phyloP scores from a whole-genome alignment of 169 alveolate genomes.

The Cytauxzoon felis region DNA sequence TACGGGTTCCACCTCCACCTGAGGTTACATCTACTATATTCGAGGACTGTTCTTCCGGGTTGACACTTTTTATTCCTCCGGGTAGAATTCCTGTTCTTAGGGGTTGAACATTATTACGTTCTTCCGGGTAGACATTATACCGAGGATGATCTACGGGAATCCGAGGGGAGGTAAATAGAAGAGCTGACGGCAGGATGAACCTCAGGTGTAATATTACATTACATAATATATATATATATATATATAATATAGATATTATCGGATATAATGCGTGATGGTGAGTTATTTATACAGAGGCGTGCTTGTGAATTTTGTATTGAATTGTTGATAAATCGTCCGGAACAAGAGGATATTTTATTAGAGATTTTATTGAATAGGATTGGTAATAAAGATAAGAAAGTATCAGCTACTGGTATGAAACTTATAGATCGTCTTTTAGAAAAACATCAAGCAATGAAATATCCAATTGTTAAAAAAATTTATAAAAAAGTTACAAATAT shows the following conservation, averaged over 20 bases:
- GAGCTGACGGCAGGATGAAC: too few relatives aligned
- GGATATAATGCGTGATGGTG: slow-evolving; percentile 49
- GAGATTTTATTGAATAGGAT: slow-evolving; percentile 21
- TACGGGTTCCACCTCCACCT: too few relatives aligned
- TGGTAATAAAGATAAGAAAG: slow-evolving; percentile 2
- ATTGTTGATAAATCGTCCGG: slow-evolving; percentile 58
- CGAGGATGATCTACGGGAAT: too few relatives aligned
- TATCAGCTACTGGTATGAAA: slow-evolving; percentile 43
- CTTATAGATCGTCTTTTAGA: slow-evolving; percentile 33
- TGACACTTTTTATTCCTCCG: too few relatives aligned
- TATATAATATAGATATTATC: slow-evolving; percentile 15
- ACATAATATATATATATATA: background rate
- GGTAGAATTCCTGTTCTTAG: too few relatives aligned
- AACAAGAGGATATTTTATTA: slow-evolving; percentile 52
- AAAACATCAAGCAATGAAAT: slow-evolving; percentile 47
- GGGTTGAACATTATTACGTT: too few relatives aligned
- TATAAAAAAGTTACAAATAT: slow-evolving; percentile 1
- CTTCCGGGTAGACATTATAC: too few relatives aligned
- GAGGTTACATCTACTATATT: too few relatives aligned
- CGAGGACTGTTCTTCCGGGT: too few relatives aligned
- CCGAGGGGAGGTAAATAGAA: too few relatives aligned
- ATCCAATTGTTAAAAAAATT: slow-evolving; percentile 24
- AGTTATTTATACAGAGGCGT: slow-evolving; percentile 26
- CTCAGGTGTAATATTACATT: too few relatives aligned
- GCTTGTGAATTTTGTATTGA: slow-evolving; percentile 33